Conservation (phyloP, 352 stramenopile genomes). For the Achlya hypogyna region DNA sequence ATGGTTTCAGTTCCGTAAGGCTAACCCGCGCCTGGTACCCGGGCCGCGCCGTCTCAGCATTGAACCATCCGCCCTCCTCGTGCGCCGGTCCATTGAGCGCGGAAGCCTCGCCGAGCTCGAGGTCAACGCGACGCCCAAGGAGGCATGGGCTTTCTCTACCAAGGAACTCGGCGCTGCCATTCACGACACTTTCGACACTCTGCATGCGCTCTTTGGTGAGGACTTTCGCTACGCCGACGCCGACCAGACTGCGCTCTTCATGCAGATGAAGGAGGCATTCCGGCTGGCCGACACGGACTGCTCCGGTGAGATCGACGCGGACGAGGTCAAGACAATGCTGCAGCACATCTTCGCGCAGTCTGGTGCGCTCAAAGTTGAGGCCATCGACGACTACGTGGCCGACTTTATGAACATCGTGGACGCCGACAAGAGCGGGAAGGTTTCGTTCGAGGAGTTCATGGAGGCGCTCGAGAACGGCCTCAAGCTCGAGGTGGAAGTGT, state of each 20-base stretch:
- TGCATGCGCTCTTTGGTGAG: constrained; percentile 64
- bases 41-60: not conserved
- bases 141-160: constrained; percentile 44
- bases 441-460: constrained; percentile 79
- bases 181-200: constrained; percentile 56
- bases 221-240: constrained; percentile 65
- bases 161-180: constrained; percentile 42
- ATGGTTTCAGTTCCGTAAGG: constrained; percentile 65
- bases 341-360: constrained; percentile 71
- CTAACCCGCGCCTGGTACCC: not conserved
- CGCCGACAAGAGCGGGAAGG: constrained; percentile 50
- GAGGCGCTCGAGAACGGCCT: constrained; percentile 60
- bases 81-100: not conserved
- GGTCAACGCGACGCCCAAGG: constrained; percentile 26
- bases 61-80: not conserved
- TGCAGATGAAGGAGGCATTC: constrained; percentile 84
- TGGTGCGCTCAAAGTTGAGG: constrained; percentile 55
- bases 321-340: constrained; percentile 68
- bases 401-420: constrained; percentile 72
- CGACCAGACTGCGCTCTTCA: constrained; percentile 74
- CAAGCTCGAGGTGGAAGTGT: constrained; percentile 71
- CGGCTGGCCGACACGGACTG: constrained; percentile 67
- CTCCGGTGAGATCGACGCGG: constrained; percentile 68
- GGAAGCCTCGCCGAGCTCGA: not conserved
- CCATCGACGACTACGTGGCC: constrained; percentile 58